phyloP scores from a whole-genome alignment of 2,329 filamentous ascomycete species.

The Calonectria hongkongensis region DNA sequence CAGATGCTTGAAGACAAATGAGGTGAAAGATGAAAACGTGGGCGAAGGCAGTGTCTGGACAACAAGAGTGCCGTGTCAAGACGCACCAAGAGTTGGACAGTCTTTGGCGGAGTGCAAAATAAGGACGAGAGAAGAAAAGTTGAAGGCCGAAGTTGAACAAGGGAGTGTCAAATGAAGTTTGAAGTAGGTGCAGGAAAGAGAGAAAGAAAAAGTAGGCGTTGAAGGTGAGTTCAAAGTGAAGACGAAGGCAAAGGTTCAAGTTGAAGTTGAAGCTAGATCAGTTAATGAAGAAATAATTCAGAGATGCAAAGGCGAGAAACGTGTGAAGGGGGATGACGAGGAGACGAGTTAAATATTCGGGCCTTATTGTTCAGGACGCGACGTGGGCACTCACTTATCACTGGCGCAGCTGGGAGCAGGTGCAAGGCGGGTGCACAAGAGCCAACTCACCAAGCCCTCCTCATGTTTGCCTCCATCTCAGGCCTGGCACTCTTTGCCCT shows the following conservation, averaged over 20 bases:
- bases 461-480: background rate
- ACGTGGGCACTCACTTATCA: slow-evolving; percentile 45
- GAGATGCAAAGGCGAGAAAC: slow-evolving; percentile 44
- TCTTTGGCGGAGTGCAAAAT: slow-evolving; percentile 33
- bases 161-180: background rate
- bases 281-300: slow-evolving; percentile 43
- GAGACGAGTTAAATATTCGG: slow-evolving; percentile 31
- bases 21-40: background rate
- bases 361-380: slow-evolving; percentile 46
- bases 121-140: slow-evolving; percentile 20
- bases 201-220: slow-evolving; percentile 13
- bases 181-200: slow-evolving; percentile 5
- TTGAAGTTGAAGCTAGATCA: slow-evolving; percentile 37
- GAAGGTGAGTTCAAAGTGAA: slow-evolving; percentile 21
- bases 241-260: slow-evolving; percentile 25
- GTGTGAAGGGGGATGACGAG: slow-evolving; percentile 32
- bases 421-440: slow-evolving; percentile 45
- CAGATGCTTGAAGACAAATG: background rate
- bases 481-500: background rate
- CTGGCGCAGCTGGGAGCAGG: slow-evolving; percentile 47
- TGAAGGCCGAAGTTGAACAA: slow-evolving; percentile 20
- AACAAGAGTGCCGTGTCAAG: slow-evolving; percentile 34
- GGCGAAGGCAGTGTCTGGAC: slow-evolving; percentile 26
- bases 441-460: background rate
- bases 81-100: slow-evolving; percentile 40